Base-by-base conservation (phyloP, 441 rosid genomes). In the Gossypium laxum region DNA sequence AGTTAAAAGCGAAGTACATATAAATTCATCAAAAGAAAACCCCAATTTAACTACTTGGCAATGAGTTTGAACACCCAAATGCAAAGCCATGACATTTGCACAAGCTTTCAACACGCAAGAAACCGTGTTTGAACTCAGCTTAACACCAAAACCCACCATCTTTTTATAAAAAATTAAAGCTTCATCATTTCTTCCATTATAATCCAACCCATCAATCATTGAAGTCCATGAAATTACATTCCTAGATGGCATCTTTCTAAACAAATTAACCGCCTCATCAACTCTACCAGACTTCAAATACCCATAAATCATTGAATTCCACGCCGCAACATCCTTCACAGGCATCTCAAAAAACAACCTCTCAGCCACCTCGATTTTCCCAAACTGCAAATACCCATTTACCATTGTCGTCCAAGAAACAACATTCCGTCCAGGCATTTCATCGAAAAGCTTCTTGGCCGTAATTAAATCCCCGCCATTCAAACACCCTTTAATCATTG, bases 371-470 rank as follows among this genome's bases (percentile, higher is more conserved):
- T 81, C 78, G 57, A 85, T 74, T 28, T 21, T 65, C 57, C 87
- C 87, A 0, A 75, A 78, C 72, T 67, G 78, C 50, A 89, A 74
- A 76, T 82, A 87, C 64, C 96, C 93, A 79, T 84, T 78, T 10
- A 91, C 68, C 86, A 91, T 87, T 0, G 87, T 80, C 15, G 92
- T 91, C 91, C 92, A 87, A 2, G 93, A 87, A 76, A 91, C 82
- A 1, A 89, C 91, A 34, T 75, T 89, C 69, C 79, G 79, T 18
- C 82, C 85, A 14, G 88, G 91, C 91, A 91, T 91, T 82, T 86
- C 85, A 76, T 84, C 84, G 43, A 91, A 91, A 75, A 91, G 70
- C 24, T 72, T 77, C 75, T 22, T 61, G 8, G 87, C 87, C 61
- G 60, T 70, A 71, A 17, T 34, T 56, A 87, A 59, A 56, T 87